These are phyloP conservation scores for Raphanus hybrid DNA, from an alignment of 441 rosid species.

Conservation along the genomic window DNA sequence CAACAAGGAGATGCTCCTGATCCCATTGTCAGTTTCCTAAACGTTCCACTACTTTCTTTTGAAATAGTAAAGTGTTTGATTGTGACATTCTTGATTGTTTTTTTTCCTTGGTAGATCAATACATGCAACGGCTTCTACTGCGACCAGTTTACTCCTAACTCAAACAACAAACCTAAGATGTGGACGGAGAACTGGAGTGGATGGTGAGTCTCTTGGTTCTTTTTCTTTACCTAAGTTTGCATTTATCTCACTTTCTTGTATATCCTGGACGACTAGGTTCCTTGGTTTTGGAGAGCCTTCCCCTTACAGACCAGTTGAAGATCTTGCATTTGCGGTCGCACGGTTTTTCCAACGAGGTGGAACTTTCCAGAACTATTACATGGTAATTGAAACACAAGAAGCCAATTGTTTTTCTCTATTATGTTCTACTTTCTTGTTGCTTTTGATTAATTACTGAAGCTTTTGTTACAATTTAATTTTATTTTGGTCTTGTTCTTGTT, in stretches of 20 bases:
- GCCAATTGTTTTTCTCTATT: background rate
- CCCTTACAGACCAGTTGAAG: constrained; percentile 74
- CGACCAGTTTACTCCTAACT: constrained; percentile 80
- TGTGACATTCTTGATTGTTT: constrained; percentile 29
- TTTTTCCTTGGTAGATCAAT: constrained; percentile 58
- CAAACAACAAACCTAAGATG: constrained; percentile 68
- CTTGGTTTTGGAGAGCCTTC: constrained; percentile 63
- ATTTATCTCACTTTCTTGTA: constrained; percentile 23
- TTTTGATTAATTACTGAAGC: background rate
- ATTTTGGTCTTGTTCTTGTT: too few species aligned
- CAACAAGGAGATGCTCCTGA: constrained; percentile 81
- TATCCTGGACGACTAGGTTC: constrained; percentile 50
- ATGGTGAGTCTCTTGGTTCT: constrained; percentile 50
- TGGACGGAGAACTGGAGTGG: constrained; percentile 90
- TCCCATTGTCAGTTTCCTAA: constrained; percentile 65
- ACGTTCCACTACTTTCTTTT: too few species aligned
- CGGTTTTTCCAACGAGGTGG: constrained; percentile 77
- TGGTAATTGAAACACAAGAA: constrained; percentile 48
- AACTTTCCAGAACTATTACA: constrained; percentile 79
- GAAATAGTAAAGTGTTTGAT: constrained; percentile 15
- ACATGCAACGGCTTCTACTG: constrained; percentile 84
- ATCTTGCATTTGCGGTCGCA: constrained; percentile 75
- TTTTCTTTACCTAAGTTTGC: background rate
- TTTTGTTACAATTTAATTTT: too few species aligned
- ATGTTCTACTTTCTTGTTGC: background rate